phyloP scores from a whole-genome alignment of 208 protist genomes.

The Acanthamoeba triangularis region DNA sequence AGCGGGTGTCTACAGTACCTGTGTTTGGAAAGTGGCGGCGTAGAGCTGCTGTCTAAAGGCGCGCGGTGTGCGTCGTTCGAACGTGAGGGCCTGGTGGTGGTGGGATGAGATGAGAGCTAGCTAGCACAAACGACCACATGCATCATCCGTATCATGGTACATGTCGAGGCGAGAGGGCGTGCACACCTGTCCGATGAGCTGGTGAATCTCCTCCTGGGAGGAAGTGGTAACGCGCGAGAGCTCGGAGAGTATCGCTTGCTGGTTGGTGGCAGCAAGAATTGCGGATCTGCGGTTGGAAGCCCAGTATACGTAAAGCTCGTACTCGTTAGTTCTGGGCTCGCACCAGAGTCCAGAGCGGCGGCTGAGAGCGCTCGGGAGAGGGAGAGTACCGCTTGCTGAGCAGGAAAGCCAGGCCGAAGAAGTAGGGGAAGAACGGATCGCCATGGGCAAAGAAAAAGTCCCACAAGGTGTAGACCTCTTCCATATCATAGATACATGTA shows the following conservation, averaged over 20 bases:
- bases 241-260: conserved; percentile 13
- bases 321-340: neutral
- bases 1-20: neutral
- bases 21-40: conserved; percentile 16
- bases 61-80: neutral
- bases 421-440: conserved; percentile 60
- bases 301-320: no score
- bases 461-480: neutral
- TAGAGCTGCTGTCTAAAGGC: conserved; percentile 49
- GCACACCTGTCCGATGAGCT: neutral
- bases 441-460: conserved; percentile 21
- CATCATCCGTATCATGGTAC: no score
- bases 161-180: neutral
- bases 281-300: neutral
- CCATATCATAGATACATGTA: neutral
- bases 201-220: neutral
- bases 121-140: neutral
- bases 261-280: neutral
- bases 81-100: neutral
- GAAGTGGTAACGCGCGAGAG: neutral
- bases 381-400: neutral
- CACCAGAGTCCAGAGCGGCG: no score
- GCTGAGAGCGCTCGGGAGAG: no score
- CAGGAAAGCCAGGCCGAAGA: neutral
- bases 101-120: neutral